A percentile compares a stretch with the other conserved stretches of the same genome.
Conservation (phyloP, 2,329 filamentous ascomycete genomes). For the Trichophaea hybrida region DNA sequence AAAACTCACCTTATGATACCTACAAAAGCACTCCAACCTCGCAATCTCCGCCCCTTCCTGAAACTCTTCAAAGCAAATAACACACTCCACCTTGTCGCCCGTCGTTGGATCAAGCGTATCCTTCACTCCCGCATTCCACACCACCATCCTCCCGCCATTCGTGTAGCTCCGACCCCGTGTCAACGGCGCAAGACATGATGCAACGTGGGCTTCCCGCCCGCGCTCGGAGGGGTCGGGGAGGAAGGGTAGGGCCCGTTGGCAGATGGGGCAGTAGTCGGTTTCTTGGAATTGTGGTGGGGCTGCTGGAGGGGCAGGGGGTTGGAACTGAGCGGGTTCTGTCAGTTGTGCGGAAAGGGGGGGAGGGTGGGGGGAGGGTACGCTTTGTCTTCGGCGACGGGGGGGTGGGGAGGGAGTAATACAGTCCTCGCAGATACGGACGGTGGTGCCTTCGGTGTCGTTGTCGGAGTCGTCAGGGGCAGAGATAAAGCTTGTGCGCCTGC, state of each 20-base stretch:
- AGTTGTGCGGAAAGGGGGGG: neutral
- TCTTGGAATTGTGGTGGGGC: conserved; percentile 22
- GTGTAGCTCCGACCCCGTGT: conserved; percentile 25
- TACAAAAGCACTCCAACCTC: conserved; percentile 40
- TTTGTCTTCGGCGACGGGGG: neutral
- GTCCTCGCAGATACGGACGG: too few species aligned
- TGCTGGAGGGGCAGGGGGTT: conserved; percentile 8
- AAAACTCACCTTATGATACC: conserved; percentile 37
- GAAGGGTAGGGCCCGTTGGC: conserved; percentile 22
- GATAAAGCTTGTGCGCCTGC: too few species aligned
- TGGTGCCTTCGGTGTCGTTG: too few species aligned
- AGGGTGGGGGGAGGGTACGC: neutral
- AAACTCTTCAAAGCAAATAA: conserved; percentile 43
- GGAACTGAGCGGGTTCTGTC: conserved; percentile 4
- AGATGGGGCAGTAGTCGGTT: conserved; percentile 28
- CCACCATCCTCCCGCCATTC: conserved; percentile 34
- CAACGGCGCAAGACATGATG: conserved; percentile 30
- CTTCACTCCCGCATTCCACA: conserved; percentile 39
- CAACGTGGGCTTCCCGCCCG: conserved; percentile 35
- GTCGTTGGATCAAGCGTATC: conserved; percentile 31
- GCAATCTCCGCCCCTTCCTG: conserved; percentile 38
- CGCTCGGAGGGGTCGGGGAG: conserved; percentile 29
- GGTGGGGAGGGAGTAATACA: too few species aligned
- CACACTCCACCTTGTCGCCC: conserved; percentile 33
- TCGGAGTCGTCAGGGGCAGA: too few species aligned